These are phyloP conservation scores for Nasturtium officinale DNA, from an alignment of 345 rosid genomes.

Conservation along the genomic window DNA sequence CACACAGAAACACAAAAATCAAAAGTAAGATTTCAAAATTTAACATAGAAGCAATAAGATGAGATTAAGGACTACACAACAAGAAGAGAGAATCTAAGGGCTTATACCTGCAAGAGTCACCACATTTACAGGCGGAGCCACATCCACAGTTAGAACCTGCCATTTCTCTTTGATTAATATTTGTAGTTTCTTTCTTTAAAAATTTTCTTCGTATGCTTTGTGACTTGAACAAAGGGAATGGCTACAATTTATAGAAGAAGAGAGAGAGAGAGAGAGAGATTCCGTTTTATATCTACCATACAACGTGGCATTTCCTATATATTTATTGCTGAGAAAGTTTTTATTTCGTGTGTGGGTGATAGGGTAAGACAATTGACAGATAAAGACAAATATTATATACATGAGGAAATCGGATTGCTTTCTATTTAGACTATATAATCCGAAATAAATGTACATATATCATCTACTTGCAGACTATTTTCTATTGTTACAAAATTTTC, in stretches of 20 bases:
- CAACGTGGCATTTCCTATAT: slow-evolving; percentile 34
- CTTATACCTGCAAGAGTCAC: slow-evolving; percentile 46
- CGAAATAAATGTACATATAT: not conserved
- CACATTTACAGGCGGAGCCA: slow-evolving; percentile 50
- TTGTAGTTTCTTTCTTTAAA: slow-evolving; percentile 1
- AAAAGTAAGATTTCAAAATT: not conserved
- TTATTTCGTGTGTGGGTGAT: not conserved
- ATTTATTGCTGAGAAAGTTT: not conserved
- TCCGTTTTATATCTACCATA: slow-evolving; percentile 23
- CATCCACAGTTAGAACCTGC: slow-evolving; percentile 49
- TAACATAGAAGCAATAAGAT: not conserved
- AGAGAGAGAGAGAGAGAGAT: slow-evolving; percentile 13
- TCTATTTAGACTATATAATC: not conserved
- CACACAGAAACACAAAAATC: not conserved
- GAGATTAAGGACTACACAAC: not conserved
- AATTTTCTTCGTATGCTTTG: slow-evolving; percentile 19
- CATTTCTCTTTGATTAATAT: slow-evolving; percentile 32
- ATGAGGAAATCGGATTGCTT: not conserved
- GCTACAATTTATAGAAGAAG: slow-evolving; percentile 33
- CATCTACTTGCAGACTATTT: slow-evolving; percentile 1
- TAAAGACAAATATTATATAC: not conserved
- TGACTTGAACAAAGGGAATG: slow-evolving; percentile 24
- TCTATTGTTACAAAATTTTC: not conserved
- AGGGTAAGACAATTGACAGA: not conserved
- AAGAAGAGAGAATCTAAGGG: not conserved